phyloP scores from a whole-genome alignment of 768 basidiomycete species.

The Hygrocybe coccinea region DNA sequence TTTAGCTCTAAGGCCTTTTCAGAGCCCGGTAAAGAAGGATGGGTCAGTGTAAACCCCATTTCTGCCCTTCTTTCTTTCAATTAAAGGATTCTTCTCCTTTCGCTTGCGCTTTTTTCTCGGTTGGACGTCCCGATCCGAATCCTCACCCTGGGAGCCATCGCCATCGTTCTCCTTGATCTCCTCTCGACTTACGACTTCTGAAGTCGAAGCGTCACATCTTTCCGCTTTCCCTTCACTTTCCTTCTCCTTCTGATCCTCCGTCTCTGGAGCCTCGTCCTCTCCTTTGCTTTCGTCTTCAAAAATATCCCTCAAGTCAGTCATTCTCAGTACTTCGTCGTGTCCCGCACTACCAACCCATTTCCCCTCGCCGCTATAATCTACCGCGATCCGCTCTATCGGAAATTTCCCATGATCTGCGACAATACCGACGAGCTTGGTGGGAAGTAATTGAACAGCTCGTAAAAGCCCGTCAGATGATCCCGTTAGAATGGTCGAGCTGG shows the following conservation, averaged over 20 bases:
- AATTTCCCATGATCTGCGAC: conserved; percentile 90
- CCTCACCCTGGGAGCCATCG: conserved; percentile 15
- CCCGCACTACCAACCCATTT: conserved; percentile 88
- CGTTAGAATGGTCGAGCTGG: conserved; percentile 68
- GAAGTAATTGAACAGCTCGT: conserved; percentile 80
- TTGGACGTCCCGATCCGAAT: conserved; percentile 22
- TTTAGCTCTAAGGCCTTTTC: too few species aligned
- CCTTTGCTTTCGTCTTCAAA: conserved; percentile 46
- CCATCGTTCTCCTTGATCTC: conserved; percentile 5
- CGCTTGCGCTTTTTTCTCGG: conserved; percentile 41
- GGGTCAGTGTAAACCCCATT: conserved; percentile 54
- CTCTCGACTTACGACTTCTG: conserved; percentile 18
- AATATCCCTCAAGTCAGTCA: conserved; percentile 80
- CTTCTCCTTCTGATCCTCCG: neutral
- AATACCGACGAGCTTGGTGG: conserved; percentile 85
- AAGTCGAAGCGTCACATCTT: neutral
- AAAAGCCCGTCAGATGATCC: conserved; percentile 91
- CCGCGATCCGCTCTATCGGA: conserved; percentile 81
- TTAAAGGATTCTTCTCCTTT: conserved; percentile 49
- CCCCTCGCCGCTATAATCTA: conserved; percentile 31
- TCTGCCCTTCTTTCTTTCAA: conserved; percentile 52
- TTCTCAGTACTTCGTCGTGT: conserved; percentile 79
- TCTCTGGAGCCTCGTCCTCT: conserved; percentile 42
- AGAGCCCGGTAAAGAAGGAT: conserved; percentile 67
- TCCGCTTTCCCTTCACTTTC: neutral